Percentiles rank a stretch among this genome's conserved stretches.
These are phyloP conservation scores for Roridomyces roridus DNA, from an alignment of 768 basidiomycete species.

Conservation along the genomic window DNA sequence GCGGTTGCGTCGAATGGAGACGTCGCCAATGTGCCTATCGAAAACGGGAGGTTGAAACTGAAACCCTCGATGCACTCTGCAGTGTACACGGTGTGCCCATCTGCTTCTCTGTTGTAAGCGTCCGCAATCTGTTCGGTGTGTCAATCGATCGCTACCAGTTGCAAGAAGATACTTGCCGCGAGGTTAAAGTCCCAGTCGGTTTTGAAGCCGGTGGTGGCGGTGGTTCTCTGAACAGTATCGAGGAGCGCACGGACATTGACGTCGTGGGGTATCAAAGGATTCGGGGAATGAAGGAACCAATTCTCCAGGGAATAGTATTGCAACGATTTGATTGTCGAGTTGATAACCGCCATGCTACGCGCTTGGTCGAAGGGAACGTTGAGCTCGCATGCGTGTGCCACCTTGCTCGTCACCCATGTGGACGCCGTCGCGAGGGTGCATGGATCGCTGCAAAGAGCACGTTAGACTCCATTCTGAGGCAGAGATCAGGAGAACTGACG, in stretches of 20 bases:
- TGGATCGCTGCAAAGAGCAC: slow-evolving; percentile 4
- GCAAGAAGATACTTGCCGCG: slow-evolving; percentile 7
- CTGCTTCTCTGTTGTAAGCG: slow-evolving; percentile 22
- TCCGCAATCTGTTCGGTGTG: slow-evolving; percentile 14
- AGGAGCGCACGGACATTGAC: slow-evolving; percentile 28
- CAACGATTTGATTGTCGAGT: slow-evolving; percentile 22
- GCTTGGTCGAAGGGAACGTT: slow-evolving; percentile 17
- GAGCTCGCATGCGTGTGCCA: slow-evolving; percentile 24
- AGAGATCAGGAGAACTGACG: too few species aligned
- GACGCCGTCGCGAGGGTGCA: slow-evolving; percentile 20
- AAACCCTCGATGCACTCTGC: slow-evolving; percentile 20
- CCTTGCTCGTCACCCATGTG: slow-evolving; percentile 18
- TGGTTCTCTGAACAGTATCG: slow-evolving; percentile 11
- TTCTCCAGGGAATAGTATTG: slow-evolving; percentile 23
- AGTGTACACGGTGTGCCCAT: slow-evolving; percentile 23
- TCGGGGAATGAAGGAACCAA: slow-evolving; percentile 22
- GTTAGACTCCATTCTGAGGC: too few species aligned
- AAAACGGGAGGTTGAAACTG: slow-evolving; percentile 27
- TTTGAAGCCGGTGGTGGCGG: neutral
- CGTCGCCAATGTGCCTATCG: slow-evolving; percentile 19
- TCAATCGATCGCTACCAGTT: neutral
- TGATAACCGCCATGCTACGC: slow-evolving; percentile 12
- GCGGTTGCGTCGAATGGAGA: slow-evolving; percentile 14
- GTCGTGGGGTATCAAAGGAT: slow-evolving; percentile 27
- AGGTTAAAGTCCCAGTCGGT: slow-evolving; percentile 26